A percentile compares a stretch with the other conserved stretches of the same genome.
Evolutionary conservation across 805 yeast genomes (phyloP).

Genomic region (Yamadazyma insecticola): DNA sequence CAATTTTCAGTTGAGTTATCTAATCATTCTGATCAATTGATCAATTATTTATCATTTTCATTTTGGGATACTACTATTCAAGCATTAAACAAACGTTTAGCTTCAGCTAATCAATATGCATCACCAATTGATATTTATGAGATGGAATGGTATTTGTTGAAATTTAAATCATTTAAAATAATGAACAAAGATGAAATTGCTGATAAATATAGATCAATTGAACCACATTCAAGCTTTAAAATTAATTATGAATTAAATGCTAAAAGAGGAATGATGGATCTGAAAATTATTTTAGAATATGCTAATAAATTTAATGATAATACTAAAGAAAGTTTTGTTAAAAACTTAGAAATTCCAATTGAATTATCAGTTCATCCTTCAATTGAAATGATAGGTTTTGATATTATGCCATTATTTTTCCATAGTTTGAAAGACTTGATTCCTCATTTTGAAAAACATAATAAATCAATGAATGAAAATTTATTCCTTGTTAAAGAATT

Average conservation of each 20-base stretch:
- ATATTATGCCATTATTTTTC: slow-evolving; percentile 54
- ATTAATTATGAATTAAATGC: slow-evolving; percentile 62
- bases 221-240: slow-evolving; percentile 36
- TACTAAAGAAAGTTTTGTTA: slow-evolving; percentile 27
- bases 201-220: slow-evolving; percentile 32
- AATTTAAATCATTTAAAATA: slow-evolving; percentile 54
- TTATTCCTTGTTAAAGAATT: slow-evolving; percentile 5
- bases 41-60: slow-evolving; percentile 55
- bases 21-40: slow-evolving; percentile 54
- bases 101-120: slow-evolving; percentile 17
- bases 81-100: slow-evolving; percentile 53
- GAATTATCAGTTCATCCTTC: slow-evolving; percentile 68
- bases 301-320: slow-evolving; percentile 28
- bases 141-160: slow-evolving; percentile 61
- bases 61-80: slow-evolving; percentile 73
- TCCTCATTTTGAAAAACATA: slow-evolving; percentile 1
- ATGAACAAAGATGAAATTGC: slow-evolving; percentile 40
- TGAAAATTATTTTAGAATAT: slow-evolving; percentile 63
- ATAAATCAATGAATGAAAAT: background rate
- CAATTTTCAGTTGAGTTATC: slow-evolving; percentile 46
- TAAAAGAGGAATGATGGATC: slow-evolving; percentile 66
- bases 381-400: slow-evolving; percentile 71
- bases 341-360: slow-evolving; percentile 65
- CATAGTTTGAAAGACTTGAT: no score
- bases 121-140: slow-evolving; percentile 68